phyloP scores from a whole-genome alignment of 2,329 filamentous ascomycete species.

The Diaporthe eres region DNA sequence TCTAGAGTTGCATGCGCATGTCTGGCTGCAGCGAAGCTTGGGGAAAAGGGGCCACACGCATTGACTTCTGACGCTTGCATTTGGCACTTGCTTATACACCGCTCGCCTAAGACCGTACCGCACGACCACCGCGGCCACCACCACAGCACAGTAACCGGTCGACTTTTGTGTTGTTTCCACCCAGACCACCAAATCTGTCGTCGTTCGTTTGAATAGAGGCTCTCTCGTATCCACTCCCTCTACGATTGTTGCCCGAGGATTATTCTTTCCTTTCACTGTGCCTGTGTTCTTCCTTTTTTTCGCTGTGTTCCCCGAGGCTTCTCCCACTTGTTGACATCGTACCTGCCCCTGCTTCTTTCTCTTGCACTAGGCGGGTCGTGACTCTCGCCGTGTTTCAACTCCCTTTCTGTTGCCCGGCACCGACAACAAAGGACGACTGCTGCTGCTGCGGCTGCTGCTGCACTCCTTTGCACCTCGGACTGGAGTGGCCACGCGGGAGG shows the following conservation, averaged over 20 bases:
- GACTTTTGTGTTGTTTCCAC: slow-evolving; percentile 18
- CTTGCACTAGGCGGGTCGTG: slow-evolving; percentile 25
- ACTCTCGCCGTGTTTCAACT: slow-evolving; percentile 31
- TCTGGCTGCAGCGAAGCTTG: slow-evolving; percentile 16
- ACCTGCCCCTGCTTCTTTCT: slow-evolving; percentile 26
- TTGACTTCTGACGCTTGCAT: slow-evolving; percentile 6
- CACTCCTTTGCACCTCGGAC: slow-evolving; percentile 14
- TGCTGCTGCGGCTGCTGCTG: background rate
- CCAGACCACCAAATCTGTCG: background rate
- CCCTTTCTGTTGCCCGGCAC: slow-evolving; percentile 21
- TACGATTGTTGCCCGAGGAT: slow-evolving; percentile 8
- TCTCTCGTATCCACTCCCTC: slow-evolving; percentile 29
- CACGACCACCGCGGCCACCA: background rate
- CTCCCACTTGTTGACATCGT: slow-evolving; percentile 22
- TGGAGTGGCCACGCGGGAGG: slow-evolving; percentile 17
- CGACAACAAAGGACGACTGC: slow-evolving; percentile 27
- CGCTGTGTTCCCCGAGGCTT: background rate
- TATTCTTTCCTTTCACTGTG: background rate
- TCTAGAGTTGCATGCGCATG: slow-evolving; percentile 10
- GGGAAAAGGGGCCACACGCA: slow-evolving; percentile 22
- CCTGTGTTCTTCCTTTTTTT: background rate
- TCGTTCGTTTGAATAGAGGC: slow-evolving; percentile 21
- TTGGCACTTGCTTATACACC: slow-evolving; percentile 18
- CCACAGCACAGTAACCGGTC: background rate
- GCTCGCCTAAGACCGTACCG: slow-evolving; percentile 15